phyloP scores from a whole-genome alignment of 2,329 filamentous ascomycete species.

The Claviceps spartinae region DNA sequence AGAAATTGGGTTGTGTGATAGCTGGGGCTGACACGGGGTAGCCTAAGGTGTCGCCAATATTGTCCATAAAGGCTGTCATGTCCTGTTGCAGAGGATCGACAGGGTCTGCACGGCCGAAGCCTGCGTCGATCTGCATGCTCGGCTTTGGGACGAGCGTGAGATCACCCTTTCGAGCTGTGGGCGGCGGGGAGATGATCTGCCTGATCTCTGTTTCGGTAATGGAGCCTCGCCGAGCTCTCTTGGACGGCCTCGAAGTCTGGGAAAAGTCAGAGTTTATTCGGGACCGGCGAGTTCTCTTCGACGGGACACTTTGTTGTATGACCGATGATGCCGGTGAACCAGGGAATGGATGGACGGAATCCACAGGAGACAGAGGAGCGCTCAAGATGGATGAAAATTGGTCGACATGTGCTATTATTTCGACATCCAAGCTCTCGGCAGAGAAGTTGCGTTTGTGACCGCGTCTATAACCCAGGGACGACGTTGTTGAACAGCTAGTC shows the following conservation, averaged over 20 bases:
- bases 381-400: constrained; percentile 42
- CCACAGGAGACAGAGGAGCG: constrained; percentile 44
- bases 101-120: constrained; percentile 38
- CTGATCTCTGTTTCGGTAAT: constrained; percentile 20
- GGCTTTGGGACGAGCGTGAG: constrained; percentile 41
- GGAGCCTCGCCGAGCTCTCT: constrained; percentile 32
- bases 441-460: constrained; percentile 39
- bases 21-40: constrained; percentile 47
- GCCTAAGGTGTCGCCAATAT: constrained; percentile 41
- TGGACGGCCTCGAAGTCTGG: constrained; percentile 17
- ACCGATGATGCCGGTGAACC: constrained; percentile 40
- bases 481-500: constrained; percentile 20
- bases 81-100: constrained; percentile 34
- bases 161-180: constrained; percentile 40
- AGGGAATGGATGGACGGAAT: constrained; percentile 41
- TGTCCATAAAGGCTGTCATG: constrained; percentile 32
- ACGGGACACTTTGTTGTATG: constrained; percentile 16
- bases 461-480: constrained; percentile 29
- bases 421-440: constrained; percentile 32
- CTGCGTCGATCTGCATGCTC: constrained; percentile 46
- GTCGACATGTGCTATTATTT: constrained; percentile 48
- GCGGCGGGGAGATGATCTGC: constrained; percentile 47
- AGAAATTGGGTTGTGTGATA: constrained; percentile 36
- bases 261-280: constrained; percentile 16
- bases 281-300: constrained; percentile 12